Base-by-base conservation (phyloP, 2,329 filamentous ascomycete species). In the Fusarium foetens region DNA sequence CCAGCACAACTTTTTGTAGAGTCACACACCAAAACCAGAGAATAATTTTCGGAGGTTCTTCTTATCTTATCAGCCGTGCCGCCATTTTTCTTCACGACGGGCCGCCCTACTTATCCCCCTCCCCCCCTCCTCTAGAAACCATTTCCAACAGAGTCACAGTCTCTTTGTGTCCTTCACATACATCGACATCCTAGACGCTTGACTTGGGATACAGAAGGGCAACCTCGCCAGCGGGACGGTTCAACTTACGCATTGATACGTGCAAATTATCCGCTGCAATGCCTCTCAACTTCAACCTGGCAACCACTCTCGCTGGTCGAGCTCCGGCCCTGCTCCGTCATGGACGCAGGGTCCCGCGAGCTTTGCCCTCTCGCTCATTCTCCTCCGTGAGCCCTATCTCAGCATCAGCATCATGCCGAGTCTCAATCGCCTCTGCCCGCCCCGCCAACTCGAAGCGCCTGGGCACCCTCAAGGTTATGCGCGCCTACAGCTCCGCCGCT, bases 311-410 rank as follows among this genome's bases (percentile, higher is more conserved):
- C 81, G 87, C 87, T 77, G 86, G 87, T 78, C 86, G 88, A 79
- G 86, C 87, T 78, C 87, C 88, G 81, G 84, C 86, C 76, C 80
- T 89, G 78, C 84, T 90, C 81, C 87, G 87, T 80, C 84, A 86
- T 80, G 84, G 84, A 77, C 84, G 85, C 76, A 85, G 86, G 74
- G 74, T 88, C 54, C 85, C 87, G 61, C 78, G 83, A 72, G 78
- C 81, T 71, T 80, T 84, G 72, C 79, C 83, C 46, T 78, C 82
- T 75, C 83, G 86, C 79, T 77, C 84, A 66, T 82, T 88, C 75
- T 82, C 82, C 70, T 79, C 83, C 33, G 80, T 78, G 49, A 72
- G 66, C 66, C 58, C 80, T 61, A 74, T 81, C 71, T 80, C 79
- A 52, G 60, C 71, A 46, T 62, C 71, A 35, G 60, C 71, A 46